Conservation (phyloP, 345 rosid species). For the Iberis pinnata region DNA sequence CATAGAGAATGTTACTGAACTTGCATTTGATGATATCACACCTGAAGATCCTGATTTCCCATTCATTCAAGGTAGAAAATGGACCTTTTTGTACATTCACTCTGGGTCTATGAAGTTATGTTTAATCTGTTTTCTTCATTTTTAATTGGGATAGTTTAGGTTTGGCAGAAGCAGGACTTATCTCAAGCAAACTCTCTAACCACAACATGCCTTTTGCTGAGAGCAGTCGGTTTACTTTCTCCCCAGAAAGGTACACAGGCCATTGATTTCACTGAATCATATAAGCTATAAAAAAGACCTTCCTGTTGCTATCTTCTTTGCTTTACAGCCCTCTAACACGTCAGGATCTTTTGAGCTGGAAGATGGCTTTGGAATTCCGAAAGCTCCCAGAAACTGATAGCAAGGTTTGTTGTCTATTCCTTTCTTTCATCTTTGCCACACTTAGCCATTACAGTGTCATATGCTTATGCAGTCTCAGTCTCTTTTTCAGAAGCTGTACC, state of each 20-base stretch:
- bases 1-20: slow-evolving; percentile 76
- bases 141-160: slow-evolving; percentile 46
- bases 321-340: slow-evolving; percentile 66
- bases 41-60: slow-evolving; percentile 88
- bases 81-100: neutral
- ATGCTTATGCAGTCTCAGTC: slow-evolving; percentile 12
- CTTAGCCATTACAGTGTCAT: neutral
- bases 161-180: slow-evolving; percentile 96
- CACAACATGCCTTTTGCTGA: slow-evolving; percentile 46
- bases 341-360: slow-evolving; percentile 95
- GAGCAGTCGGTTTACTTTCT: slow-evolving; percentile 44
- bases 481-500: slow-evolving; percentile 48
- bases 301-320: too few relatives aligned
- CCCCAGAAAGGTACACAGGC: slow-evolving; percentile 61
- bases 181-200: slow-evolving; percentile 82
- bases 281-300: too few relatives aligned
- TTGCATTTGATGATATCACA: slow-evolving; percentile 81
- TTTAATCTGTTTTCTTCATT: slow-evolving; percentile 15
- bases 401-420: slow-evolving; percentile 39
- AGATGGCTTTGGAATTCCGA: slow-evolving; percentile 78
- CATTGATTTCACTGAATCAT: slow-evolving; percentile 3
- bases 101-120: neutral
- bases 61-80: slow-evolving; percentile 72
- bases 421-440: neutral
- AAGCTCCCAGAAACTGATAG: slow-evolving; percentile 79